Conservation (phyloP, 441 rosid genomes). For the Pelargonium exstipulatum region DNA sequence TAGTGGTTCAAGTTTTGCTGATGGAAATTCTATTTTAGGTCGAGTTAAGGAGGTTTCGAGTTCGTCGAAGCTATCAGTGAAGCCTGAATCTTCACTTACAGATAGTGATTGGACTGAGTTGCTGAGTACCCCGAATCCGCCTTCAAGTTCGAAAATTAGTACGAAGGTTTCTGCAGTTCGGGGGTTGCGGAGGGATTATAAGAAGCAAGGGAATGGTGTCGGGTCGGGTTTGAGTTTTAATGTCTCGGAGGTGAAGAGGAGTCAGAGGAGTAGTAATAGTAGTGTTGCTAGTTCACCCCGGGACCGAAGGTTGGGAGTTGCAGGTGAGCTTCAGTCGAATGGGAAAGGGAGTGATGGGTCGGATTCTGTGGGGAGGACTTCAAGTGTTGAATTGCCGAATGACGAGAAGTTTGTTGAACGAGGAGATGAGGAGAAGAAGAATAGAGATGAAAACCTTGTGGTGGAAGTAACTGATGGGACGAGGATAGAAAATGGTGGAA, state of each 20-base stretch:
- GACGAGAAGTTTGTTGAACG: conserved; percentile 32
- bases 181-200: conserved; percentile 45
- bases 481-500: conserved; percentile 33
- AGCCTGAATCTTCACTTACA: conserved; percentile 43
- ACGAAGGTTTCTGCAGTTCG: conserved; percentile 39
- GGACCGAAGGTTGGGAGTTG: conserved; percentile 25
- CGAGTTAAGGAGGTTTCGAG: conserved; percentile 32
- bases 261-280: conserved; percentile 31
- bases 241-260: conserved; percentile 44
- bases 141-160: conserved; percentile 24
- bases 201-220: conserved; percentile 33
- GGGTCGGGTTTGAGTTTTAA: conserved; percentile 27
- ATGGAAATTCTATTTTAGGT: conserved; percentile 19
- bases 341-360: conserved; percentile 54
- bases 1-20: conserved; percentile 31
- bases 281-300: conserved; percentile 23
- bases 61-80: conserved; percentile 23
- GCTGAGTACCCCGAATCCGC: conserved; percentile 47
- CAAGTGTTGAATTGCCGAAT: conserved; percentile 37
- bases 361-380: conserved; percentile 29
- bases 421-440: conserved; percentile 29
- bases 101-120: conserved; percentile 92
- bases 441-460: conserved; percentile 15
- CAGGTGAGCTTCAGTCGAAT: conserved; percentile 29
- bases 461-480: conserved; percentile 23